Percentiles rank a stretch among this genome's conserved stretches.
These are phyloP conservation scores for Pythium pyrilobum DNA, from an alignment of 352 stramenopile species.

Conservation along the genomic window DNA sequence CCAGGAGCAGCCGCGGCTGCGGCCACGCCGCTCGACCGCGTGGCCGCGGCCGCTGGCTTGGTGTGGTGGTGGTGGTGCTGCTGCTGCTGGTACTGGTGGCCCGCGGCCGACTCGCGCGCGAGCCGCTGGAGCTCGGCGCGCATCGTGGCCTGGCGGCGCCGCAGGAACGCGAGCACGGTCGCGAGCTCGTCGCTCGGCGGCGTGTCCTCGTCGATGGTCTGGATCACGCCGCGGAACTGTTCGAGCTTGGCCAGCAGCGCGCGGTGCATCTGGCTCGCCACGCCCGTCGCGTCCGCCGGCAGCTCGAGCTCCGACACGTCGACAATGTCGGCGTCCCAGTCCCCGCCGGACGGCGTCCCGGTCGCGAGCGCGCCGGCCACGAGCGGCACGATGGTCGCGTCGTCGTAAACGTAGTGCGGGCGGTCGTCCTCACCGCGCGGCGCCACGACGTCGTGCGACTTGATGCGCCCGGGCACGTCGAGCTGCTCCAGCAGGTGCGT, in stretches of 20 bases:
- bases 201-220: constrained; percentile 14
- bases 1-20: too few relatives aligned
- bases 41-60: too few relatives aligned
- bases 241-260: constrained; percentile 15
- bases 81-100: too few relatives aligned
- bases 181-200: constrained; percentile 9
- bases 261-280: constrained; percentile 8
- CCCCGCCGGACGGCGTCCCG: not conserved
- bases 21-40: too few relatives aligned
- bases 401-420: constrained; percentile 18
- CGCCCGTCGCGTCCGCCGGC: not conserved
- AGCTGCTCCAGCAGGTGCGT: constrained; percentile 14
- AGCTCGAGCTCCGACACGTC: constrained; percentile 8
- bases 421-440: constrained; percentile 15
- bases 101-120: constrained; percentile 3
- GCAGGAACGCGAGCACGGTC: constrained; percentile 12
- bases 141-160: constrained; percentile 11
- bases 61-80: not conserved
- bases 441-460: constrained; percentile 11
- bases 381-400: constrained; percentile 9
- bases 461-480: constrained; percentile 15
- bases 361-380: constrained; percentile 3
- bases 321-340: constrained; percentile 6
- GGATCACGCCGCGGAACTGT: constrained; percentile 16
- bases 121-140: constrained; percentile 11